phyloP scores from a whole-genome alignment of 176 grass and related monocot species.

The Musa acuminata region DNA sequence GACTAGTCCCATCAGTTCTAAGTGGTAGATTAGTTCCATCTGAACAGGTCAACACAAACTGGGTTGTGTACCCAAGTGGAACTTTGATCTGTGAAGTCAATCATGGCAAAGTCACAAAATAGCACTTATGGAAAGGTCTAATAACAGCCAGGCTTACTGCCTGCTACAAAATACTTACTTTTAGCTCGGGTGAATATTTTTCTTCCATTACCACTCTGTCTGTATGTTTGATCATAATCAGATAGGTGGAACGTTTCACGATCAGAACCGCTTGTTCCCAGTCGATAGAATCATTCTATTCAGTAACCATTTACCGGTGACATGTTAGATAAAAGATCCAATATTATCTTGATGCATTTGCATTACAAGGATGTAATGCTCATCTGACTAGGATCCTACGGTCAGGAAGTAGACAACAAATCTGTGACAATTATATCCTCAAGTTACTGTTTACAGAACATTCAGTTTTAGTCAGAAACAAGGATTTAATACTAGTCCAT shows the following conservation, averaged over 20 bases:
- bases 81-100: conserved; percentile 58
- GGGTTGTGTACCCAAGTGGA: conserved; percentile 61
- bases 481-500: too few species aligned
- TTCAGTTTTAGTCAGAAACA: too few species aligned
- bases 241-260: conserved; percentile 42
- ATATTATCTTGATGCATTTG: conserved; percentile 1
- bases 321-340: neutral
- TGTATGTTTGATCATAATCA: conserved; percentile 40
- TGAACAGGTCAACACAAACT: conserved; percentile 74
- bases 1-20: conserved; percentile 36
- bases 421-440: neutral
- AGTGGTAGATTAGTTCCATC: conserved; percentile 51
- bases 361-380: neutral
- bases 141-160: neutral
- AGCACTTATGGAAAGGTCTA: neutral
- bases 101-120: conserved; percentile 19
- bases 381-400: neutral
- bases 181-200: conserved; percentile 61
- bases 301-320: neutral
- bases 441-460: too few species aligned
- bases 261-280: conserved; percentile 43
- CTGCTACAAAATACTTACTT: conserved; percentile 27
- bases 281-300: conserved; percentile 43
- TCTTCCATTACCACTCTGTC: conserved; percentile 45
- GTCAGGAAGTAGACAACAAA: neutral